Conservation (phyloP, 176 grass and related monocot species). For the Phoenix dactylifera region DNA sequence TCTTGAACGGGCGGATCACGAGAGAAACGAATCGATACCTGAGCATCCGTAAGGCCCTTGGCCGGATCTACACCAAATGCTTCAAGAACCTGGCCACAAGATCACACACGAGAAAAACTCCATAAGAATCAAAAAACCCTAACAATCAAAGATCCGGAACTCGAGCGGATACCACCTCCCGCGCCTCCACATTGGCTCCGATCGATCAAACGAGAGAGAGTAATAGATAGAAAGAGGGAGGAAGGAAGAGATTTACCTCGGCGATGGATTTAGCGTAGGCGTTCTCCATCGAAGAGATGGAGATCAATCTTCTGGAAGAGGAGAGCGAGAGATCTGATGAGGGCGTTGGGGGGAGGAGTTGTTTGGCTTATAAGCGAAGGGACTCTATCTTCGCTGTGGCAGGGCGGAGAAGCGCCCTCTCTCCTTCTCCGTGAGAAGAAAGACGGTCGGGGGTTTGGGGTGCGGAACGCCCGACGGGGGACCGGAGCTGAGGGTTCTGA, state of each 20-base stretch:
- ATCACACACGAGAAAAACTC: neutral
- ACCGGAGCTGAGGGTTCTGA: too few species aligned
- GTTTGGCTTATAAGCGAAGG: too few species aligned
- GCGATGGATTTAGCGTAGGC: conserved; percentile 77
- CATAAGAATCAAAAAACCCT: too few species aligned
- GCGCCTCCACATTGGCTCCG: too few species aligned
- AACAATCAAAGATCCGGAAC: too few species aligned
- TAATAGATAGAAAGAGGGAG: neutral
- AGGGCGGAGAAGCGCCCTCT: too few species aligned
- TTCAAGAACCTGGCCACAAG: conserved; percentile 53
- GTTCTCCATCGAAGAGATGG: conserved; percentile 61
- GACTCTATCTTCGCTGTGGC: too few species aligned
- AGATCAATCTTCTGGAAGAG: neutral
- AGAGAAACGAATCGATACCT: conserved; percentile 34
- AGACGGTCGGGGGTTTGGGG: too few species aligned
- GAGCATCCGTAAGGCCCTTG: conserved; percentile 82
- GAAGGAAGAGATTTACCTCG: conserved; percentile 43
- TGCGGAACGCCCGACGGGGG: too few species aligned
- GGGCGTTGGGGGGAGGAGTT: neutral
- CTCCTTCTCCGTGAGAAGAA: too few species aligned
- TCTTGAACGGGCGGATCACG: conserved; percentile 1
- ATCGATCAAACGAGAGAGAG: too few species aligned
- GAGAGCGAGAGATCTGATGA: conserved; percentile 1
- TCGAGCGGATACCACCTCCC: too few species aligned
- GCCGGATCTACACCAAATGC: conserved; percentile 75